Conservation (phyloP, 129 eudicot species). For the Erigeron canadensis region DNA sequence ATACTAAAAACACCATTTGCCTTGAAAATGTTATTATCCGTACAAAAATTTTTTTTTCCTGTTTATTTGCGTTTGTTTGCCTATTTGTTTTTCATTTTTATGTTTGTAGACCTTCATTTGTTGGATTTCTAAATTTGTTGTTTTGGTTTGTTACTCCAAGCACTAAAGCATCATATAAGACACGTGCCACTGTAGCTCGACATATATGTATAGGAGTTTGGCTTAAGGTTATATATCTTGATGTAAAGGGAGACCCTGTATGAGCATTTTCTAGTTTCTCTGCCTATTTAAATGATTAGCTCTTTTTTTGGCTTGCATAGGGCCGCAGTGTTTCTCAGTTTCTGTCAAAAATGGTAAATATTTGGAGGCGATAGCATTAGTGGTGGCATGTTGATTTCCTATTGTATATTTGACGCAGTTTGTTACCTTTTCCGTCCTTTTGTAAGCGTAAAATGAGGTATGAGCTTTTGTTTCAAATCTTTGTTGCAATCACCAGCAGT, state of each 20-base stretch:
- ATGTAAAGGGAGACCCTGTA: not conserved
- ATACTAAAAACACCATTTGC: too few species aligned
- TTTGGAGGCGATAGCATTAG: not conserved
- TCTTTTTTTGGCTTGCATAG: not conserved
- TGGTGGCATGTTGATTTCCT: not conserved
- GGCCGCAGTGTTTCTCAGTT: not conserved
- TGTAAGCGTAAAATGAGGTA: not conserved
- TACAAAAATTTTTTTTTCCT: too few species aligned
- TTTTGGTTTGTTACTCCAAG: constrained; percentile 3
- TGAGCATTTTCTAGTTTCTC: not conserved
- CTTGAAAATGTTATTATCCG: too few species aligned
- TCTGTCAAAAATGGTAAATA: not conserved
- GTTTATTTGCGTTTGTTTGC: constrained; percentile 13
- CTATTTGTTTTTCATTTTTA: not conserved
- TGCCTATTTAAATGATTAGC: not conserved
- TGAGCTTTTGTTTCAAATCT: too few species aligned
- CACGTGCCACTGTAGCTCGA: not conserved
- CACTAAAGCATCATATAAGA: not conserved
- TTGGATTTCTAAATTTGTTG: not conserved
- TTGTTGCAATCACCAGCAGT: too few species aligned
- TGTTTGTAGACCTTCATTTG: not conserved
- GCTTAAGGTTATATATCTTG: not conserved
- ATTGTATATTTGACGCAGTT: not conserved
- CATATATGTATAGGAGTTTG: not conserved
- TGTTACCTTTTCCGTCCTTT: not conserved